Evolutionary conservation across 2,329 filamentous ascomycete species (phyloP).

Genomic region (Dactylellina leptospora): DNA sequence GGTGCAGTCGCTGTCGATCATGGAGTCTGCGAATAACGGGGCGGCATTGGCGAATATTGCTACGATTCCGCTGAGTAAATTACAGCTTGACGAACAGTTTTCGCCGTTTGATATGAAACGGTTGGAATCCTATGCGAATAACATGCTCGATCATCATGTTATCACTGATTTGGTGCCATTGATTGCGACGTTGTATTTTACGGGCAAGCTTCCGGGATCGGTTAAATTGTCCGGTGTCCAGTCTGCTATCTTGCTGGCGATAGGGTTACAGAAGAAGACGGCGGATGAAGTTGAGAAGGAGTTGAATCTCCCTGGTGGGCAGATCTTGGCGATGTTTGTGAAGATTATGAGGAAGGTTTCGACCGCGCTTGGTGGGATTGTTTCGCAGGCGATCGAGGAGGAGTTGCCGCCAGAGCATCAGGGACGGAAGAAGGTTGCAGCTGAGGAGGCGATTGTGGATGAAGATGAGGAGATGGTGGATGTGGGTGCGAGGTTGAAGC

Average conservation of each 20-base stretch:
- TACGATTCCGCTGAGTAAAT: conserved; percentile 70
- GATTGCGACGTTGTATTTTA: conserved; percentile 85
- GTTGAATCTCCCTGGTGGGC: conserved; percentile 74
- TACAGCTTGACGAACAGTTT: conserved; percentile 78
- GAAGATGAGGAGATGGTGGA: conserved; percentile 74
- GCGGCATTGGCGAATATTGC: conserved; percentile 69
- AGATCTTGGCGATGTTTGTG: conserved; percentile 95
- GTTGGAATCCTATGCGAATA: conserved; percentile 92
- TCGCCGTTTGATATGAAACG: conserved; percentile 95
- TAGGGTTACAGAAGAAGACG: conserved; percentile 89
- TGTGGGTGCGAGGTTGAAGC: conserved; percentile 68
- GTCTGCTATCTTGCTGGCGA: conserved; percentile 83
- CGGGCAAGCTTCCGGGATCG: conserved; percentile 72
- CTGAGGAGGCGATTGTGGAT: conserved; percentile 67
- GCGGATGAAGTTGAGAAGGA: conserved; percentile 83
- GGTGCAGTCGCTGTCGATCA: conserved; percentile 81
- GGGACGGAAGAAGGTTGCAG: conserved; percentile 54
- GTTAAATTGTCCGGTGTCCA: conserved; percentile 84
- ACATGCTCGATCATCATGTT: conserved; percentile 97
- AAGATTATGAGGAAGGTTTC: conserved; percentile 92
- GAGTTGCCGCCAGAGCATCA: conserved; percentile 69
- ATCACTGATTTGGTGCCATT: conserved; percentile 90
- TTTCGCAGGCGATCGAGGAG: conserved; percentile 76
- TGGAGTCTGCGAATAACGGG: conserved; percentile 81
- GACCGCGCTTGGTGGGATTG: conserved; percentile 76